Evolutionary conservation across 1,284 basidiomycete species (phyloP), one percentile per base, ranked within the genome.

Genomic region (Amylostereum areolatum): DNA sequence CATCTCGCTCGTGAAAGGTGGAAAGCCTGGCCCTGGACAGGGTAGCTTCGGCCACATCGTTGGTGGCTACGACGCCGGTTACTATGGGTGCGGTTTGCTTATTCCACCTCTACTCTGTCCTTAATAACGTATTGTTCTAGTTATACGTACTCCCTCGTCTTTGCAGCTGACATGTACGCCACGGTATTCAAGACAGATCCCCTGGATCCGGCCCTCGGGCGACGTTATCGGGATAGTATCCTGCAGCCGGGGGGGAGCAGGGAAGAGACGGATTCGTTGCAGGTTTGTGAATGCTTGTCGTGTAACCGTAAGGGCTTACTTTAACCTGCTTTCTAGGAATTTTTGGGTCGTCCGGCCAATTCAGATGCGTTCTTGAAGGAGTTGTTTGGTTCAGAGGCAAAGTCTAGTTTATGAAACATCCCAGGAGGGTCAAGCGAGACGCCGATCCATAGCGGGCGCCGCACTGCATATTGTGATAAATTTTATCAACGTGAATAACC

Each of bases 181-280:
- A 83, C 83, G 4, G 77, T 91, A n/a, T 92, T 92, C 72, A 84
- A 85, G 62, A 68, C 72, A 40, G 83, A 87, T 55, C 89, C 88
- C 27, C 71, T 92, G 52, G 78, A 85, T 59, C 81, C 84, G 2
- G 67, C 65, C 25, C 77, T 78, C 11, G 80, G 81, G 1, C 59
- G 63, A 45, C 57, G 64, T 35, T 83, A 83, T 60, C 68, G 80
- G 1, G 64, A 77, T 41, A 71, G 73, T 57, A 82, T 84, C 49
- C 65, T 84, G 11, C 55, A 64, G 30, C 73, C 76, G 2, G 82
- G 83, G 12, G 80, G 78, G 3, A 77, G 73, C 53, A 67, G 77
- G 33, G 81, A 84, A 43, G 82, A 84, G 50, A 66, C 74, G 56
- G 74, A 75, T 12, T 80, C 74, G 11, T 69, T 84, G 45, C 71